Evolutionary conservation across 2,329 filamentous ascomycete species (phyloP).

Genomic region (Aspergillus niger): DNA sequence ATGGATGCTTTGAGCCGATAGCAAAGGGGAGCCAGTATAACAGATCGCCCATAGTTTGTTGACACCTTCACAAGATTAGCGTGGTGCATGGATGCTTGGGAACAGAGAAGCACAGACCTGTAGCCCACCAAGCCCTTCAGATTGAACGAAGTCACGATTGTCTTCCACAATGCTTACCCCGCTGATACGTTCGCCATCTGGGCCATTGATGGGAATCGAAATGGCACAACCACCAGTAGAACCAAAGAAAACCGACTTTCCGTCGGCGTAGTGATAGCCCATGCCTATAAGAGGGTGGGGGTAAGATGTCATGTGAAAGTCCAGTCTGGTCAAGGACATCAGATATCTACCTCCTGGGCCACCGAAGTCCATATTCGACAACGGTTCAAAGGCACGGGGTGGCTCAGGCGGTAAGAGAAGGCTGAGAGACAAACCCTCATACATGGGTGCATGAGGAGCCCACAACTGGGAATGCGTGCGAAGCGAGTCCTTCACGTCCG

Average conservation of each 20-base stretch:
- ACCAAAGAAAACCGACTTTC: conserved; percentile 8
- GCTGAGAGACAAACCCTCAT: conserved; percentile 10
- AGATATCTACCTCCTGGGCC: conserved; percentile 8
- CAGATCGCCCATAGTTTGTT: conserved; percentile 12
- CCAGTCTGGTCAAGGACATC: conserved; percentile 6
- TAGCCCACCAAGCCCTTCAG: conserved; percentile 2
- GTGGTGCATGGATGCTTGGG: background rate
- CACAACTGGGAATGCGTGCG: background rate
- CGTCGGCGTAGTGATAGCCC: conserved; percentile 10
- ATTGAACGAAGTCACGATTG: background rate
- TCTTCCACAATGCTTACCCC: conserved; percentile 6
- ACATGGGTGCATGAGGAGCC: conserved; percentile 6
- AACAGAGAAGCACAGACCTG: conserved; percentile 2
- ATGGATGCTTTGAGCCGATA: background rate
- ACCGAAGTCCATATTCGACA: conserved; percentile 18
- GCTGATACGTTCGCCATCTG: conserved; percentile 11
- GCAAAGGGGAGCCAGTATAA: conserved; percentile 7
- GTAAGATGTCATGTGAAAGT: conserved; percentile 5
- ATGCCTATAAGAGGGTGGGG: conserved; percentile 9
- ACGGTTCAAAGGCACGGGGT: conserved; percentile 7
- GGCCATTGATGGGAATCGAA: conserved; percentile 10
- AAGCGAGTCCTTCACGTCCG: background rate
- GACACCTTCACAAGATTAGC: conserved; percentile 11
- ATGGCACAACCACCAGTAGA: conserved; percentile 4
- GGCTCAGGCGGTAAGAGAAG: background rate